Conservation (phyloP, 2,329 filamentous ascomycete genomes). For the Colletotrichum cereale region DNA sequence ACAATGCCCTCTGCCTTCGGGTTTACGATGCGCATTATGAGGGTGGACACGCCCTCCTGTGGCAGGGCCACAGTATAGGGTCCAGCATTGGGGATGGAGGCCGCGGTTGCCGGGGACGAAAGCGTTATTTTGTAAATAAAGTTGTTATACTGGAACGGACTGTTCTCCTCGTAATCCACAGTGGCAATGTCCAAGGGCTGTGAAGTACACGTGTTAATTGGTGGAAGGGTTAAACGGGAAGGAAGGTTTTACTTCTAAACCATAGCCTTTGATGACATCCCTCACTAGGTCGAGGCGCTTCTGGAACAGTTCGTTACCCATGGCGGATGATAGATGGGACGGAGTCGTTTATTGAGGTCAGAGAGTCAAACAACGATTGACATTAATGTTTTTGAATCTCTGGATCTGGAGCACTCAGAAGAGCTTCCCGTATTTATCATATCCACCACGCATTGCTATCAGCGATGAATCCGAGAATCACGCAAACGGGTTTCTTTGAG, state of each 20-base stretch:
- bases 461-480: too few relatives aligned
- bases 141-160: constrained; percentile 38
- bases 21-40: constrained; percentile 41
- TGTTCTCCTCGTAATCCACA: constrained; percentile 18
- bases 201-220: background rate
- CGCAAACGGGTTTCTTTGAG: background rate
- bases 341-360: background rate
- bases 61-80: constrained; percentile 17
- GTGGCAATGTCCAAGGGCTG: background rate
- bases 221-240: background rate
- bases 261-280: background rate
- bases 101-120: constrained; percentile 1
- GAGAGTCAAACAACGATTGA: background rate
- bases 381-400: background rate
- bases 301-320: constrained; percentile 15
- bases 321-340: background rate
- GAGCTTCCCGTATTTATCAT: background rate
- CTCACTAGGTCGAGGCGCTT: constrained; percentile 9
- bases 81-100: constrained; percentile 10
- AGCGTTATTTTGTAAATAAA: constrained; percentile 42
- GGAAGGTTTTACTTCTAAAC: background rate
- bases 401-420: background rate
- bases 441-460: background rate
- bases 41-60: background rate
- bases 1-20: constrained; percentile 17